Conservation (phyloP, 306 rosid genomes). For the Potentilla sterilis region DNA sequence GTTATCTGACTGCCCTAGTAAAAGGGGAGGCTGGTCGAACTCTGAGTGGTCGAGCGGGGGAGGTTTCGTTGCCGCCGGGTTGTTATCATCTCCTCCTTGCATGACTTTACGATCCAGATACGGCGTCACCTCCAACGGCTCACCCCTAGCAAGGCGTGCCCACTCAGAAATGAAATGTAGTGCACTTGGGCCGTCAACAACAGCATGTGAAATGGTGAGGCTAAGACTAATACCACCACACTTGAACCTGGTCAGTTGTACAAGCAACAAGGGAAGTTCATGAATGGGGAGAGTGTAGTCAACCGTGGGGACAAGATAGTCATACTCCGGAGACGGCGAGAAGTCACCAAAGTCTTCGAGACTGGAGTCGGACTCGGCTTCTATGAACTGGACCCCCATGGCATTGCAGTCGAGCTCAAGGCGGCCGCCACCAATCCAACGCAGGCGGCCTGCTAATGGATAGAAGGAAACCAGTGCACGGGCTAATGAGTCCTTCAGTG, state of each 20-base stretch:
- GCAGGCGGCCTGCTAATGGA: constrained; percentile 58
- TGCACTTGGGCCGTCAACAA: constrained; percentile 50
- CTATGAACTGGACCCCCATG: constrained; percentile 39
- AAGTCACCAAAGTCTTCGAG: constrained; percentile 40
- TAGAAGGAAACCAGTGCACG: constrained; percentile 54
- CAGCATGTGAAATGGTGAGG: constrained; percentile 36
- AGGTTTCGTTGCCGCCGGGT: background rate
- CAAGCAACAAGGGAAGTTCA: constrained; percentile 41
- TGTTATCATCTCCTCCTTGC: constrained; percentile 22
- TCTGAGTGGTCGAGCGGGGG: background rate
- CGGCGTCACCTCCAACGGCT: constrained; percentile 36
- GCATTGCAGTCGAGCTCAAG: constrained; percentile 56
- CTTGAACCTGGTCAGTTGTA: constrained; percentile 49
- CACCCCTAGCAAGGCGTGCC: constrained; percentile 49
- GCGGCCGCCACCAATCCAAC: constrained; percentile 40
- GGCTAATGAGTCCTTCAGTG: constrained; percentile 44
- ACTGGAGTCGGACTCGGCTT: constrained; percentile 39
- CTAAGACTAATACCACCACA: constrained; percentile 53
- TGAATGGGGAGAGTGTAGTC: constrained; percentile 48
- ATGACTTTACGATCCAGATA: constrained; percentile 32
- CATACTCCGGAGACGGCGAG: constrained; percentile 23
- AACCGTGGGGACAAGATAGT: constrained; percentile 25
- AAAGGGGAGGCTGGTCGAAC: constrained; percentile 25
- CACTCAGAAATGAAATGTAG: constrained; percentile 48
- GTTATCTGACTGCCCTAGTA: constrained; percentile 13